Conservation (phyloP, 2,329 filamentous ascomycete genomes). For the Penicillium paneum region DNA sequence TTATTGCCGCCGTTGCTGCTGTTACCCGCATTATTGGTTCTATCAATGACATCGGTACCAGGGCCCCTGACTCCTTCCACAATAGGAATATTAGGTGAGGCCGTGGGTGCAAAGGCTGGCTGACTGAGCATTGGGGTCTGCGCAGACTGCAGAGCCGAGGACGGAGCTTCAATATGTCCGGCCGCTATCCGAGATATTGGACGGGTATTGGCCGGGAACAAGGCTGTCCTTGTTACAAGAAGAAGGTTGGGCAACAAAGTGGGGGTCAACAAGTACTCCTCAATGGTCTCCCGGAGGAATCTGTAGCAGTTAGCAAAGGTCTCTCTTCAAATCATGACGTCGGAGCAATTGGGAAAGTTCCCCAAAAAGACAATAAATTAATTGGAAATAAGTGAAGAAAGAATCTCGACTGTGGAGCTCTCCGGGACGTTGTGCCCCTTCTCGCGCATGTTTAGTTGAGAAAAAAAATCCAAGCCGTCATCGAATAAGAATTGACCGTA, state of each 20-base stretch:
- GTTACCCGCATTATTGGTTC: slow-evolving; percentile 5
- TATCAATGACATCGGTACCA: slow-evolving; percentile 2
- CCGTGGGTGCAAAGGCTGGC: slow-evolving; percentile 27
- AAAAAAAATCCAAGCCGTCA: slow-evolving; percentile 7
- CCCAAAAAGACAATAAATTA: slow-evolving; percentile 6
- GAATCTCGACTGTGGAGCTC: slow-evolving; percentile 24
- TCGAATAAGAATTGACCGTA: slow-evolving; percentile 12
- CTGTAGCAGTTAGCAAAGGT: slow-evolving; percentile 30
- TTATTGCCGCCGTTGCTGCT: slow-evolving; percentile 10
- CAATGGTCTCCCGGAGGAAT: slow-evolving; percentile 47
- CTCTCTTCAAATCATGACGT: slow-evolving; percentile 20
- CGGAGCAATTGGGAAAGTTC: slow-evolving; percentile 1
- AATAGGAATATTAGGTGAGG: slow-evolving; percentile 20
- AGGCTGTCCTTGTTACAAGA: slow-evolving; percentile 63
- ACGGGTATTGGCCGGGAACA: slow-evolving; percentile 83
- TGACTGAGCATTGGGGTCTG: slow-evolving; percentile 20
- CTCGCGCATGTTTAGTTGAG: slow-evolving; percentile 6
- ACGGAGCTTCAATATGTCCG: slow-evolving; percentile 35
- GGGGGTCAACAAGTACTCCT: slow-evolving; percentile 63
- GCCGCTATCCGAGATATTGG: slow-evolving; percentile 47
- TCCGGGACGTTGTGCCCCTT: slow-evolving; percentile 11
- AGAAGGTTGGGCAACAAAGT: slow-evolving; percentile 61
- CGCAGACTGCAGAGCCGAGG: slow-evolving; percentile 24
- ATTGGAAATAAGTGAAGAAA: slow-evolving; percentile 11
- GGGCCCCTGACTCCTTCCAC: slow-evolving; percentile 8